Evolutionary conservation across 495 filamentous ascomycete species (phyloP).

Genomic region (Jackrogersella minutella): DNA sequence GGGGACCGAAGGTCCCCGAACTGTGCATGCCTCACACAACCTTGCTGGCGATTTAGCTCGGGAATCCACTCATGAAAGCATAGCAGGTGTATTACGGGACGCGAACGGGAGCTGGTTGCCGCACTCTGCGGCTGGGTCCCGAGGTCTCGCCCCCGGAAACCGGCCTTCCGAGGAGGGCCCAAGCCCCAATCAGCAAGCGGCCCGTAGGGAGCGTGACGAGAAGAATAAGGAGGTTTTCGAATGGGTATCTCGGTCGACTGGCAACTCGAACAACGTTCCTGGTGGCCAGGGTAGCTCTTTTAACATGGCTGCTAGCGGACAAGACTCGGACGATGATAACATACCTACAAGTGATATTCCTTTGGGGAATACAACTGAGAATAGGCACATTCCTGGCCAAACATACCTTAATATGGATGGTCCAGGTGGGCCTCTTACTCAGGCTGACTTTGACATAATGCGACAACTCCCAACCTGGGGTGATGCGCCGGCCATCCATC

Average conservation of each 20-base stretch:
- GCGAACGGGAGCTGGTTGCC: constrained; percentile 50
- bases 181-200: constrained; percentile 52
- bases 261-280: constrained; percentile 4
- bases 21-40: constrained; percentile 27
- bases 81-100: constrained; percentile 42
- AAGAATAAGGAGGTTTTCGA: constrained; percentile 52
- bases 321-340: constrained; percentile 44
- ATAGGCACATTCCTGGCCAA: constrained; percentile 54
- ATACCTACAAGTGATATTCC: constrained; percentile 50
- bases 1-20: constrained; percentile 27
- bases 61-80: constrained; percentile 18
- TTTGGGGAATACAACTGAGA: constrained; percentile 48
- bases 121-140: constrained; percentile 46
- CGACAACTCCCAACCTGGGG: constrained; percentile 56
- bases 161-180: constrained; percentile 49
- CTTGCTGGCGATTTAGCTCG: constrained; percentile 41
- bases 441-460: constrained; percentile 55
- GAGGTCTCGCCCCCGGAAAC: constrained; percentile 53
- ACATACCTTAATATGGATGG: constrained; percentile 53
- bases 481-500: constrained; percentile 53
- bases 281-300: constrained; percentile 16
- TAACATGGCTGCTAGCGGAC: constrained; percentile 18
- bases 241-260: constrained; percentile 49
- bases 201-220: constrained; percentile 45
- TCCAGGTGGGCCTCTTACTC: constrained; percentile 50